These are phyloP conservation scores for Gossypium lobatum DNA, from an alignment of 441 rosid species.

Conservation along the genomic window DNA sequence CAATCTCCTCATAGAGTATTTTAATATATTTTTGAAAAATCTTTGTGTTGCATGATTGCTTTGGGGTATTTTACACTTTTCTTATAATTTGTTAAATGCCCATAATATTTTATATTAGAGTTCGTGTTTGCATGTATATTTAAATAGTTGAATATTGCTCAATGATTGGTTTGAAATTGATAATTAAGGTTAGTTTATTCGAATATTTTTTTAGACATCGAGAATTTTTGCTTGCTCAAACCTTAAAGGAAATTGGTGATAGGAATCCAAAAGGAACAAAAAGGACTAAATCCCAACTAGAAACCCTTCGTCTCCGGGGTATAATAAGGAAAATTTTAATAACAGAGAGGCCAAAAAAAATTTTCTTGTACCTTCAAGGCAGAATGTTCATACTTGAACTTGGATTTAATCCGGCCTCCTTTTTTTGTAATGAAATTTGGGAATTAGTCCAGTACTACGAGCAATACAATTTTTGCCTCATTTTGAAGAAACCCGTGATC, in stretches of 20 bases:
- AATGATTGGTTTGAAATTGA: background rate
- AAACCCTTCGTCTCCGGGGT: background rate
- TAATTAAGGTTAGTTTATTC: background rate
- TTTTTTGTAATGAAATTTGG: background rate
- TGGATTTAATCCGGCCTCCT: background rate
- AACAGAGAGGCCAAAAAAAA: background rate
- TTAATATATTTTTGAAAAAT: background rate
- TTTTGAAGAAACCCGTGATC: background rate
- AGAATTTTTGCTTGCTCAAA: background rate
- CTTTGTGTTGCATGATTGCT: background rate
- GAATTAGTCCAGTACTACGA: background rate
- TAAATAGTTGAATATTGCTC: background rate
- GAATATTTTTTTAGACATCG: background rate
- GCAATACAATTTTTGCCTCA: background rate
- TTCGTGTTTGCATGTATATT: background rate
- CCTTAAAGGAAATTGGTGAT: background rate
- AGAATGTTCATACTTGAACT: background rate
- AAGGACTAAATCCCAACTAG: background rate
- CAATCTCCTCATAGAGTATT: background rate
- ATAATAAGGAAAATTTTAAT: background rate
- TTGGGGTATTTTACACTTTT: background rate
- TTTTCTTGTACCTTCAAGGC: background rate
- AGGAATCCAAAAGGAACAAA: background rate
- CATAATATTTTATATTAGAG: background rate
- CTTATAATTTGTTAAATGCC: background rate